Conservation (phyloP, 116 monocot species). For the Cymodocea nodosa region DNA sequence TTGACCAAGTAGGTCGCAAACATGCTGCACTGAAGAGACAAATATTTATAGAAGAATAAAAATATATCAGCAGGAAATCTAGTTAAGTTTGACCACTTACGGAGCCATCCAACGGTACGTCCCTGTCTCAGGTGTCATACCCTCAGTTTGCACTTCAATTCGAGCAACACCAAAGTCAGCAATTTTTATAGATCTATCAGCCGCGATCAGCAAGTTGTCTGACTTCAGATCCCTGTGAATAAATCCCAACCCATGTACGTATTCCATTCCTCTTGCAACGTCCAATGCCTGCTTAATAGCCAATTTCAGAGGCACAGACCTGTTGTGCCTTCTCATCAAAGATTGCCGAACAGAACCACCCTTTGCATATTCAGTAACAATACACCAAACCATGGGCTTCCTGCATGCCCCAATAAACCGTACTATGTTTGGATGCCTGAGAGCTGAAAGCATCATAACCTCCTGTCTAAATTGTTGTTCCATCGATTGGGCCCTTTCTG, state of each 20-base stretch:
- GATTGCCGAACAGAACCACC: slow-evolving; percentile 93
- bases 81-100: slow-evolving; percentile 40
- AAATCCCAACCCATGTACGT: slow-evolving; percentile 75
- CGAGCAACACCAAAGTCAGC: slow-evolving; percentile 95
- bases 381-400: slow-evolving; percentile 94
- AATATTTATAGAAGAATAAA: background rate
- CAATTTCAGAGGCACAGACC: slow-evolving; percentile 59
- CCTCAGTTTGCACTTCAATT: slow-evolving; percentile 89
- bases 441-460: slow-evolving; percentile 84
- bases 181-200: slow-evolving; percentile 93
- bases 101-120: slow-evolving; percentile 99
- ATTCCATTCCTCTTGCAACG: slow-evolving; percentile 92
- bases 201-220: slow-evolving; percentile 73
- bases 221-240: slow-evolving; percentile 95
- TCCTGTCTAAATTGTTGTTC: slow-evolving; percentile 97
- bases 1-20: background rate
- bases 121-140: slow-evolving; percentile 97
- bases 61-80: background rate
- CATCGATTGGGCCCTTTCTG: slow-evolving; percentile 66
- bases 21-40: background rate
- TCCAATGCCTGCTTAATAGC: slow-evolving; percentile 92
- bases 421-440: slow-evolving; percentile 80
- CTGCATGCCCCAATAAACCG: slow-evolving; percentile 86
- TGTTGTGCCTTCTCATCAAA: slow-evolving; percentile 56
- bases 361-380: slow-evolving; percentile 90